Evolutionary conservation across 306 rosid species (phyloP), one percentile per base, ranked within the genome.

Genomic region (Pachyrhizus erosus): DNA sequence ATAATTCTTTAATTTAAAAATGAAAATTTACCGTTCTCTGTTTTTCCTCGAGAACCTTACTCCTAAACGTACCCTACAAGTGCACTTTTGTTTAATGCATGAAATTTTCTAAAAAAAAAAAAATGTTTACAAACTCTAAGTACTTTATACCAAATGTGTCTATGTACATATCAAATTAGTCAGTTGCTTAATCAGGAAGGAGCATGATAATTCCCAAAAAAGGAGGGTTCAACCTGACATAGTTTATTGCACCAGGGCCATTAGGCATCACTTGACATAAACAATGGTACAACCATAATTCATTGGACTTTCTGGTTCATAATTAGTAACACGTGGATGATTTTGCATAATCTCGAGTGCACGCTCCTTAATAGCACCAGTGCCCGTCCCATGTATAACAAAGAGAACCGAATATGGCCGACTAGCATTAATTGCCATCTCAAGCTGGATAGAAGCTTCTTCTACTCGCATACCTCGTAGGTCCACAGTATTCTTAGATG

Each of bases 211-310:
- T n/a, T 27, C 21, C 77, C 7, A 18, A 40, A 29, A 61, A 39
- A 76, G 57, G 46, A 24, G 42, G 62, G 73, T 46, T 45, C 58
- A 76, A 34, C 14, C 73, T 33, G 20, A 42, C 81, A 23, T 74
- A 62, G 77, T 42, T 75, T 37, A 64, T 74, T n/a, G 67, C 81
- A 81, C 37, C 77, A 74, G 54, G 33, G 13, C 51, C 27, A 42
- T 1, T 51, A 40, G 65, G 42, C 46, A 66, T 85, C 85, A 91
- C 87, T 90, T 93, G 76, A 95, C 86, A 87, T 85, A 91, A 72
- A 98, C 99, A 84, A 95, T 79, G 73, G 98, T 95, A 88, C 98
- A 93, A 33, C 98, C 98, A 85, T 93, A 88, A 82, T 93, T 95
- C 91, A 85, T 85, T 31, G 97, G 87, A 82, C 86, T 90, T 84